Percentiles rank a stretch among this genome's conserved stretches.
phyloP scores from a whole-genome alignment of 164 flowering plant species.

The Malania oleifera region DNA sequence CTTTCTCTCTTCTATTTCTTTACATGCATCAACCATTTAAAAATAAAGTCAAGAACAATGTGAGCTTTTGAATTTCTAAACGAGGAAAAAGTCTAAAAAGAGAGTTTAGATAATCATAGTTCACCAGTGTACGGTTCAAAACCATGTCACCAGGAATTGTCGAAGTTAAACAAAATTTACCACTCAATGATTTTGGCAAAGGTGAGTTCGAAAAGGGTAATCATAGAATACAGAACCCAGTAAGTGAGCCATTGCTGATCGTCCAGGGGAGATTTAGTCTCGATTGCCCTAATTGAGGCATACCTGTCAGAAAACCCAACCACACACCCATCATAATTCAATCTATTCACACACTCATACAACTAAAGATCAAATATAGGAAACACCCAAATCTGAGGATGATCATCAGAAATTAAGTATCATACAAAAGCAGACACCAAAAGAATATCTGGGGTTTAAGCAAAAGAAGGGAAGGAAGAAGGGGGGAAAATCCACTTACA shows the following conservation, averaged over 20 bases:
- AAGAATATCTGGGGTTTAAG: not conserved
- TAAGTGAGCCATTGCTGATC: conserved; percentile 93
- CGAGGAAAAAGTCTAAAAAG: no score
- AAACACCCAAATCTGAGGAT: not conserved
- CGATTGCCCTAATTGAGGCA: conserved; percentile 85
- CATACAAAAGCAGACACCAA: not conserved
- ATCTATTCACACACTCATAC: not conserved
- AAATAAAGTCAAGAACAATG: no score
- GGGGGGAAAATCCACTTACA: conserved; percentile 44
- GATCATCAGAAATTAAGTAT: not conserved
- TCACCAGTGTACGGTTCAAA: no score
- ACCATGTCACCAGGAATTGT: no score
- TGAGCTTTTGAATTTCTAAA: no score
- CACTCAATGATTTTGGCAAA: conserved; percentile 65
- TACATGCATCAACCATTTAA: no score
- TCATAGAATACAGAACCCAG: conserved; percentile 79
- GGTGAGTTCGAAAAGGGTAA: conserved; percentile 81
- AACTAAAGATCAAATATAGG: not conserved
- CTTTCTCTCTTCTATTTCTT: no score
- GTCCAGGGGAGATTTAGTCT: conserved; percentile 60
- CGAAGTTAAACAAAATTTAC: conserved; percentile 40
- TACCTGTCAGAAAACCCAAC: conserved; percentile 41
- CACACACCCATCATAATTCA: not conserved
- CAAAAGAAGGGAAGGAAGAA: not conserved
- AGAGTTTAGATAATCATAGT: no score